Conservation (phyloP, 75 land plant species). For the Cunninghamia lanceolata region DNA sequence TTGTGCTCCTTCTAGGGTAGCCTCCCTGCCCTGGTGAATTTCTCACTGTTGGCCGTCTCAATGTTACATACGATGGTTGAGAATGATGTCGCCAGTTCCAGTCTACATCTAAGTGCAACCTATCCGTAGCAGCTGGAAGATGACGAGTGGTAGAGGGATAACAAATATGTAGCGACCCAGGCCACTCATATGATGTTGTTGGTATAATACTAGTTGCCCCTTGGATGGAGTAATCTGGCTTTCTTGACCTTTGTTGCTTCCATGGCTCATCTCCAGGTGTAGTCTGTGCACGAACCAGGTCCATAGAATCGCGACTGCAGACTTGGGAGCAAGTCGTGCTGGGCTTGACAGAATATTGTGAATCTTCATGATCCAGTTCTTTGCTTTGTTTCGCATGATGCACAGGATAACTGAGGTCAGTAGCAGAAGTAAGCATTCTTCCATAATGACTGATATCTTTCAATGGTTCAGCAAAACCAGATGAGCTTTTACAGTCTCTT, state of each 20-base stretch:
- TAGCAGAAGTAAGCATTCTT: not conserved
- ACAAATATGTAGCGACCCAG: constrained; percentile 48
- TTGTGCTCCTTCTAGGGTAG: constrained; percentile 12
- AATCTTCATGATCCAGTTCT: not conserved
- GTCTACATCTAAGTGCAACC: constrained; percentile 88
- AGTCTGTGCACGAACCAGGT: not conserved
- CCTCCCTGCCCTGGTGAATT: constrained; percentile 26
- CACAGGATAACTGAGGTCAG: not conserved
- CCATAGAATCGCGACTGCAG: not conserved
- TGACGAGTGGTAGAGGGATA: constrained; percentile 38
- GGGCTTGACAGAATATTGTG: constrained; percentile 1
- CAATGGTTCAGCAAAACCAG: constrained; percentile 2
- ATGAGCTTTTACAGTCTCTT: constrained; percentile 4
- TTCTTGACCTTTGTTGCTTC: not conserved
- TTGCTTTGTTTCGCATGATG: not conserved
- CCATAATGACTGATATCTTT: not conserved
- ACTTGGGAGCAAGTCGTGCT: not conserved
- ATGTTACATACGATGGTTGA: constrained; percentile 45
- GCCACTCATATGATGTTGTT: constrained; percentile 83
- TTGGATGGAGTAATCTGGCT: not conserved
- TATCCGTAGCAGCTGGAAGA: constrained; percentile 80
- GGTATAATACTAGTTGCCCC: constrained; percentile 10
- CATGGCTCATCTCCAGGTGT: not conserved
- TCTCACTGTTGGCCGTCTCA: constrained; percentile 34
- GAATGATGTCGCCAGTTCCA: constrained; percentile 57